Conservation (phyloP, 129 eudicot genomes). For the Artemisia tridentata region DNA sequence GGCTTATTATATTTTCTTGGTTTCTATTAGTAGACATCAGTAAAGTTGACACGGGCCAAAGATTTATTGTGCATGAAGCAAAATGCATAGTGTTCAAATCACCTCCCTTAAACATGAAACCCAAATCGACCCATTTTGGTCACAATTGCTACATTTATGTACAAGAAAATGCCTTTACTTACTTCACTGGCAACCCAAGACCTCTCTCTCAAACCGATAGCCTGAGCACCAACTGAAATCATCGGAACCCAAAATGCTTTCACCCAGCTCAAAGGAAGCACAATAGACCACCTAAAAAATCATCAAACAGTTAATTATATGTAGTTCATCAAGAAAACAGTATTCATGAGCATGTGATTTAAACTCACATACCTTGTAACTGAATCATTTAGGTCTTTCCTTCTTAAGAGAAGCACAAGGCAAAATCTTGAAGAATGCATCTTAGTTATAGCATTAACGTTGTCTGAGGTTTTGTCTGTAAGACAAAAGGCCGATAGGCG, state of each 20-base stretch:
- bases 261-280: slow-evolving; percentile 88
- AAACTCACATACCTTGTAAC: slow-evolving; percentile 46
- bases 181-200: slow-evolving; percentile 92
- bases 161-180: slow-evolving; percentile 21
- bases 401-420: slow-evolving; percentile 65
- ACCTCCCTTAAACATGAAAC: not conserved
- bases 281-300: slow-evolving; percentile 65
- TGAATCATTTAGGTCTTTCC: slow-evolving; percentile 40
- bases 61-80: no score
- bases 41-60: no score
- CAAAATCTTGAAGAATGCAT: slow-evolving; percentile 51
- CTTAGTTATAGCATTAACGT: slow-evolving; percentile 27
- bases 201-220: slow-evolving; percentile 91
- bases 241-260: slow-evolving; percentile 83
- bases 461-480: slow-evolving; percentile 29
- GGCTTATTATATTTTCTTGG: no score
- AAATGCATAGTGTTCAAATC: no score
- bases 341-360: not conserved
- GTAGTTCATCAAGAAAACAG: not conserved
- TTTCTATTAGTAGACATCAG: no score
- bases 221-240: slow-evolving; percentile 67
- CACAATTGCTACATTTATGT: not conserved
- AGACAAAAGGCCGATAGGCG: slow-evolving; percentile 54
- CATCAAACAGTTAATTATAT: not conserved
- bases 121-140: not conserved